A percentile compares a stretch with the other conserved stretches of the same genome.
Evolutionary conservation across 2,329 filamentous ascomycete species (phyloP).

Genomic region (Cephalotrichum gorgonifer): DNA sequence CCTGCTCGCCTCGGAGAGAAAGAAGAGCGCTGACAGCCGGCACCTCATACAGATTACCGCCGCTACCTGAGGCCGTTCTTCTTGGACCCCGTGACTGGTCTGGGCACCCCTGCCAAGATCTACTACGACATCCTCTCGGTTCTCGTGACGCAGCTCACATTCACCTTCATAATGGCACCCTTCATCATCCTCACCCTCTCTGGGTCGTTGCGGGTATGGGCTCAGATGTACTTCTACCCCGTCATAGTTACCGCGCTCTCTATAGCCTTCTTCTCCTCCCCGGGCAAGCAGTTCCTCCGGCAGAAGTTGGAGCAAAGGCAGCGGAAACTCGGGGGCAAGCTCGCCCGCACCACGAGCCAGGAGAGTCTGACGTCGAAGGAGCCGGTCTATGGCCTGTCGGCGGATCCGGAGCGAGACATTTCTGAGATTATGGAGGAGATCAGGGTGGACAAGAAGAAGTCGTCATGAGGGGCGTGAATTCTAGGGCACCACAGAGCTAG

Average conservation of each 20-base stretch:
- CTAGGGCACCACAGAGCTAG: too few relatives aligned
- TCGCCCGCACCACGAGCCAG: conserved; percentile 41
- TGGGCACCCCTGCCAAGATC: conserved; percentile 59
- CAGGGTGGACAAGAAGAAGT: conserved; percentile 57
- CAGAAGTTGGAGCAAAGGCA: conserved; percentile 49
- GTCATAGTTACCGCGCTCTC: conserved; percentile 55
- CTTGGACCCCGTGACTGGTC: conserved; percentile 63
- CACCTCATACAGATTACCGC: conserved; percentile 59
- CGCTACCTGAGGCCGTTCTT: conserved; percentile 89
- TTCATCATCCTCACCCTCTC: conserved; percentile 73
- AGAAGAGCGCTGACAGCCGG: background rate
- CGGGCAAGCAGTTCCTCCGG: conserved; percentile 53
- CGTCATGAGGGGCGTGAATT: background rate
- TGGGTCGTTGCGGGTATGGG: conserved; percentile 67
- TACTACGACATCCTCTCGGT: conserved; percentile 79
- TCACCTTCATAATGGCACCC: conserved; percentile 73
- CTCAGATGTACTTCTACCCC: conserved; percentile 80
- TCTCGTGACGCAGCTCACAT: conserved; percentile 67
- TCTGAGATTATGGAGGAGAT: conserved; percentile 72
- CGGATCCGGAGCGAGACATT: conserved; percentile 64
- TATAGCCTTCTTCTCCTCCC: conserved; percentile 70
- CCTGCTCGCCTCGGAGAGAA: background rate
- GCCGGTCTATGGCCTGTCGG: conserved; percentile 67
- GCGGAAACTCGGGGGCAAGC: conserved; percentile 30
- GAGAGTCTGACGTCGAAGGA: conserved; percentile 46